A percentile compares a stretch with the other conserved stretches of the same genome.
These are phyloP conservation scores for Fusarium illudens DNA, from an alignment of 2,329 filamentous ascomycete genomes.

Conservation along the genomic window DNA sequence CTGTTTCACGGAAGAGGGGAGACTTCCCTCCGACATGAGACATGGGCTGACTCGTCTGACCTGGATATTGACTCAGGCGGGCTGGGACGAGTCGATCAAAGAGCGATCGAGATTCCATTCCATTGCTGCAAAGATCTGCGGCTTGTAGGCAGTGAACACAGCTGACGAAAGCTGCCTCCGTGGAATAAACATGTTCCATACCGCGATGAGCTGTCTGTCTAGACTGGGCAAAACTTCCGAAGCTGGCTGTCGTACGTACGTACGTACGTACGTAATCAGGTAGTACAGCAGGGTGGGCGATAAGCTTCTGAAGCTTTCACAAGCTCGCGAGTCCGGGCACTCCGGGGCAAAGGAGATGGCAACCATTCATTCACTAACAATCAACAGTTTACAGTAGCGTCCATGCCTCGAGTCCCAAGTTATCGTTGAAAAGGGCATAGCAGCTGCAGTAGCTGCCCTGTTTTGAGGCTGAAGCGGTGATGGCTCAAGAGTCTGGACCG, in stretches of 20 bases:
- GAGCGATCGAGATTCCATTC: slow-evolving; percentile 27
- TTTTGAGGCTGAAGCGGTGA: background rate
- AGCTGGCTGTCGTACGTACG: background rate
- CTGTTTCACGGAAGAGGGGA: background rate
- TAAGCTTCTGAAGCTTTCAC: background rate
- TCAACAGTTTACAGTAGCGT: too few species aligned
- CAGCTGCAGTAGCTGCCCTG: background rate
- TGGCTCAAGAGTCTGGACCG: background rate
- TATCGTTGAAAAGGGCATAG: background rate
- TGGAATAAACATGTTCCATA: slow-evolving; percentile 1
- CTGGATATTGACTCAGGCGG: slow-evolving; percentile 2
- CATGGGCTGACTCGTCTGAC: slow-evolving; percentile 20
- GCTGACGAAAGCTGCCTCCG: background rate
- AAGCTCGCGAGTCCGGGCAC: background rate
- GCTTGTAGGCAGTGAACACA: slow-evolving; percentile 1
- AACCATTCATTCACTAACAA: background rate
- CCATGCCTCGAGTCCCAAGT: background rate
- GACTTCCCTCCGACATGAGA: slow-evolving; percentile 15
- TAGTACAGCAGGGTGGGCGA: background rate
- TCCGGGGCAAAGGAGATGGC: background rate
- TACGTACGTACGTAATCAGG: too few species aligned
- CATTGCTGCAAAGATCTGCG: background rate
- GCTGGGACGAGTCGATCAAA: slow-evolving; percentile 13
- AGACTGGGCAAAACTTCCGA: background rate
- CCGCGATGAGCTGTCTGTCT: background rate